These are phyloP conservation scores for Hymenotorrendiella dingleyae DNA, from an alignment of 2,329 filamentous ascomycete species.

Conservation along the genomic window DNA sequence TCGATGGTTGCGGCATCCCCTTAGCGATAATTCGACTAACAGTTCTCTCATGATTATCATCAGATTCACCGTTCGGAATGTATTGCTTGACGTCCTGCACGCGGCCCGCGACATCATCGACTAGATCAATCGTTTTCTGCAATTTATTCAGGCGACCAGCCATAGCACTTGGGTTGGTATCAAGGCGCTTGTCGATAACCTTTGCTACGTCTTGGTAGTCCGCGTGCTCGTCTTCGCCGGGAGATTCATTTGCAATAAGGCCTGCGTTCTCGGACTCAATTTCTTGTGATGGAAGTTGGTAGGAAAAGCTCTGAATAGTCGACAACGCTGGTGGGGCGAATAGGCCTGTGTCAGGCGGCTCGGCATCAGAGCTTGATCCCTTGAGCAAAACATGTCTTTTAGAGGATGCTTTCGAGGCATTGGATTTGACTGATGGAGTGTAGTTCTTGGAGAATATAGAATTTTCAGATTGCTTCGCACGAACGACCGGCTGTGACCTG, in stretches of 20 bases:
- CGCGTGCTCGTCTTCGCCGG: too few species aligned
- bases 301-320: conserved; percentile 6
- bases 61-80: background rate
- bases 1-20: background rate
- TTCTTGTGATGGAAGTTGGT: too few species aligned
- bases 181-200: too few species aligned
- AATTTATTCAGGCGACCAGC: conserved; percentile 10
- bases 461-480: conserved; percentile 12
- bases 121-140: conserved; percentile 15
- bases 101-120: conserved; percentile 8
- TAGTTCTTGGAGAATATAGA: conserved; percentile 16
- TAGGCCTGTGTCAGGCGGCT: conserved; percentile 20
- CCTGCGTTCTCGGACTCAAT: too few species aligned
- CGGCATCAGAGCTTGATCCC: conserved; percentile 13
- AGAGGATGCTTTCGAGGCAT: conserved; percentile 20
- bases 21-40: background rate
- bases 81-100: conserved; percentile 8
- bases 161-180: background rate
- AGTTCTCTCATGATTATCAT: background rate
- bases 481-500: background rate
- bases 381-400: conserved; percentile 25
- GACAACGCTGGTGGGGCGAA: conserved; percentile 22
- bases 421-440: conserved; percentile 22
- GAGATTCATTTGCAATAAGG: too few species aligned
- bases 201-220: too few species aligned